Base-by-base conservation (phyloP, 441 rosid species). In the Kokia cookei region DNA sequence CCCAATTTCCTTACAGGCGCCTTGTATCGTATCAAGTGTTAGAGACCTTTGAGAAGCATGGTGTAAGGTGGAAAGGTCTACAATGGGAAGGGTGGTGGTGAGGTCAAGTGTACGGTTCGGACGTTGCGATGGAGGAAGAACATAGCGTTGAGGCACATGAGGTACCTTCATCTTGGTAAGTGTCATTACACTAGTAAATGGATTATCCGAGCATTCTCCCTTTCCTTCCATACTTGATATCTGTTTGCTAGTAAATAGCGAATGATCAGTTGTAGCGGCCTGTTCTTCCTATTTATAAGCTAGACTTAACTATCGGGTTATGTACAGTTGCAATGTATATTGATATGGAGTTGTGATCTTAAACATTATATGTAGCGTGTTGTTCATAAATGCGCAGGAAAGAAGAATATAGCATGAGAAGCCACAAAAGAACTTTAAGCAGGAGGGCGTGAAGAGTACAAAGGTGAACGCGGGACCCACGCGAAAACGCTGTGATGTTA, bases 101-200 rank as follows among this genome's bases (percentile, higher is more conserved):
- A 45, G 26, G 71, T 14, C 54, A 12, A 60, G 59, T 42, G 15
- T 13, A 66, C 48, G 45, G 11, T 61, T 65, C n/a, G 84, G 82
- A 47, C 81, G 80, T 24, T 76, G 51, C 48, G 80, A 75, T 8
- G 75, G 78, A 12, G 87, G 87, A 65, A 82, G 87, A 74, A 82
- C 74, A 42, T 76, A 82, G 63, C 66, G 53, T 29, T 68, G 32
- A 68, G 85, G 87, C 70, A 82, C 81, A 47, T 48, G 75, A 76
- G 74, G 32, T 27, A 71, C 70, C 45, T 79, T 64, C 54, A 74
- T 72, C 65, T 72, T 50, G 65, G 63, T 74, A 59, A 84, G 85
- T 63, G 71, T 53, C 55, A 78, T 78, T 58, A 77, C 82, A 74
- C 79, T 82, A 22, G 75, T 75, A 45, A 75, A 84, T 42, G 78